These are phyloP conservation scores for Taxillus chinensis DNA, from an alignment of 164 flowering plant genomes.

Conservation along the genomic window DNA sequence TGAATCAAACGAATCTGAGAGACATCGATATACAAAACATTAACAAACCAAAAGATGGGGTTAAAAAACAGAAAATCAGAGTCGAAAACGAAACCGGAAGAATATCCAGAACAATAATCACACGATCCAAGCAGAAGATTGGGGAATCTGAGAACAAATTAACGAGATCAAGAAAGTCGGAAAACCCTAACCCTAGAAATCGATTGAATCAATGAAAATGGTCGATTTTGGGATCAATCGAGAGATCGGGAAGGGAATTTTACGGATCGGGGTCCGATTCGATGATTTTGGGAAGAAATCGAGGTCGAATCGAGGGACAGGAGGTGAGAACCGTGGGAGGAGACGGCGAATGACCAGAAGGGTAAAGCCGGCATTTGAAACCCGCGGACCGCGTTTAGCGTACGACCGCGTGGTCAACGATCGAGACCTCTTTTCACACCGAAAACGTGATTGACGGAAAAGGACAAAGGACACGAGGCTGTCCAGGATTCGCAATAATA, in stretches of 20 bases:
- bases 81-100: background rate
- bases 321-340: background rate
- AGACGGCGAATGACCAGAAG: conserved; percentile 10
- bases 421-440: background rate
- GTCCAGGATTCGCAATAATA: background rate
- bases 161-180: background rate
- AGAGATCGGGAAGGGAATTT: conserved; percentile 1
- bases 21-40: conserved; percentile 4
- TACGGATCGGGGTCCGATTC: conserved; percentile 2
- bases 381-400: no score
- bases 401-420: background rate
- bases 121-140: background rate
- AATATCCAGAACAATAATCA: background rate
- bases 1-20: background rate
- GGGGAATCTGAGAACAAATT: background rate
- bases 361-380: conserved; percentile 8
- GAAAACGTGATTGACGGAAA: background rate
- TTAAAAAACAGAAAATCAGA: background rate
- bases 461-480: background rate
- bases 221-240: conserved; percentile 9
- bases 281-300: background rate
- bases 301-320: background rate
- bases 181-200: conserved; percentile 12
- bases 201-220: background rate
- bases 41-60: background rate